These are phyloP conservation scores for Patellifolia procumbens DNA, from an alignment of 179 eudicot genomes.

Conservation along the genomic window DNA sequence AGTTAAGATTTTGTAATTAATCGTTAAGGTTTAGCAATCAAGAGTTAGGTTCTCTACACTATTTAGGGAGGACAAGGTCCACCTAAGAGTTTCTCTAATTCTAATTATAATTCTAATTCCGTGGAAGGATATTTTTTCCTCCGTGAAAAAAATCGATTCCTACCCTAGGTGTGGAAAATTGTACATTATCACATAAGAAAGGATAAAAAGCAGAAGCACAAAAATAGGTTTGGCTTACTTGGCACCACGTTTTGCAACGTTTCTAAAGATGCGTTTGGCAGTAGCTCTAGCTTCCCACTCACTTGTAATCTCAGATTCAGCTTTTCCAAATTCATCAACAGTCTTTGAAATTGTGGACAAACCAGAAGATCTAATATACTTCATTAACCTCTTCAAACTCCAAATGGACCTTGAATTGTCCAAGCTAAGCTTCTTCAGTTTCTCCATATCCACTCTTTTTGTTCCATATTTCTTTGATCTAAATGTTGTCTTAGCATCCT, in stretches of 20 bases:
- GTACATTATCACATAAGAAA: too few species aligned
- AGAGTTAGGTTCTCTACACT: too few species aligned
- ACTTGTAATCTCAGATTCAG: conserved; percentile 65
- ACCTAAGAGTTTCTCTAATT: too few species aligned
- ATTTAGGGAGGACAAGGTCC: too few species aligned
- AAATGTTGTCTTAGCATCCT: conserved; percentile 28
- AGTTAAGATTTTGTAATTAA: too few species aligned
- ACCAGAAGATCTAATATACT: conserved; percentile 43
- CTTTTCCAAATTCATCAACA: conserved; percentile 52
- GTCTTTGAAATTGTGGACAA: conserved; percentile 56
- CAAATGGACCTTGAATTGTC: conserved; percentile 50
- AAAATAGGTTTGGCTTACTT: conserved; percentile 38
- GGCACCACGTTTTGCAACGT: conserved; percentile 64
- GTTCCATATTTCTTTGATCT: conserved; percentile 44
- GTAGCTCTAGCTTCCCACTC: conserved; percentile 69
- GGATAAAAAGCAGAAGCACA: too few species aligned
- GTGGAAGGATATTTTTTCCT: too few species aligned
- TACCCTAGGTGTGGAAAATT: too few species aligned
- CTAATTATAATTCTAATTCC: too few species aligned
- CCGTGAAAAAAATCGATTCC: too few species aligned
- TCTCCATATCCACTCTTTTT: conserved; percentile 51
- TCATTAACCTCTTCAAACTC: conserved; percentile 63
- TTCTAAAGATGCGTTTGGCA: conserved; percentile 62
- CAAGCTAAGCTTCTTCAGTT: conserved; percentile 50
- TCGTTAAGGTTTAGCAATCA: too few species aligned